phyloP scores from a whole-genome alignment of 345 rosid species.

The Geranium rotundifolium region DNA sequence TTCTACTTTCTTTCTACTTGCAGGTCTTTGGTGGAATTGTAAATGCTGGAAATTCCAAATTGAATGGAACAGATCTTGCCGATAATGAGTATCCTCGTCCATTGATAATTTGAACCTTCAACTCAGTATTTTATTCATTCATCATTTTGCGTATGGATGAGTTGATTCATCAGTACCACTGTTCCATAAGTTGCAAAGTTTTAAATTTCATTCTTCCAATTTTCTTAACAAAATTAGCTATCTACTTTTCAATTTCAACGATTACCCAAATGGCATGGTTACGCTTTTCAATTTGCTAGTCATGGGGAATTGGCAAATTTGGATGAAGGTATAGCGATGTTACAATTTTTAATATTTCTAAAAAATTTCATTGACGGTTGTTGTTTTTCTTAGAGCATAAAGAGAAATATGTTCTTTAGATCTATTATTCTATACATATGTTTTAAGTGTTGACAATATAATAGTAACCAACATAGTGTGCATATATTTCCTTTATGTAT shows the following conservation, averaged over 20 bases:
- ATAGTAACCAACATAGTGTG: no score
- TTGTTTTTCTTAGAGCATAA: background rate
- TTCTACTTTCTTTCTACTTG: conserved; percentile 4
- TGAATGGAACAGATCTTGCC: conserved; percentile 50
- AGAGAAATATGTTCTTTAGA: background rate
- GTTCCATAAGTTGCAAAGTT: background rate
- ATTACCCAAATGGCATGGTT: conserved; percentile 97
- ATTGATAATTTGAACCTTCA: conserved; percentile 6
- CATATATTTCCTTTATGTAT: background rate
- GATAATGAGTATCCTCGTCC: conserved; percentile 72
- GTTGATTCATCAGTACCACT: no score
- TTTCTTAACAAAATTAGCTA: conserved; percentile 61
- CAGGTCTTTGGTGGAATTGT: conserved; percentile 91
- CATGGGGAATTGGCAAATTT: conserved; percentile 81
- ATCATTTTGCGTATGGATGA: background rate
- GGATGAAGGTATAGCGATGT: conserved; percentile 69
- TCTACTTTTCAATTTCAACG: conserved; percentile 79
- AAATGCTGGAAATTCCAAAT: conserved; percentile 65
- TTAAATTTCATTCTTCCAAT: conserved; percentile 2
- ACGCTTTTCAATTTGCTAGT: conserved; percentile 90
- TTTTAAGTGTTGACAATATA: background rate
- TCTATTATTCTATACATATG: no score
- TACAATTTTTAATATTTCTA: background rate
- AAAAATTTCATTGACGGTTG: background rate
- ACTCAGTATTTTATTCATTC: background rate